Evolutionary conservation across 2,329 filamentous ascomycete species (phyloP), one percentile per base, ranked within the genome.

Genomic region (Shiraia bambusicola): DNA sequence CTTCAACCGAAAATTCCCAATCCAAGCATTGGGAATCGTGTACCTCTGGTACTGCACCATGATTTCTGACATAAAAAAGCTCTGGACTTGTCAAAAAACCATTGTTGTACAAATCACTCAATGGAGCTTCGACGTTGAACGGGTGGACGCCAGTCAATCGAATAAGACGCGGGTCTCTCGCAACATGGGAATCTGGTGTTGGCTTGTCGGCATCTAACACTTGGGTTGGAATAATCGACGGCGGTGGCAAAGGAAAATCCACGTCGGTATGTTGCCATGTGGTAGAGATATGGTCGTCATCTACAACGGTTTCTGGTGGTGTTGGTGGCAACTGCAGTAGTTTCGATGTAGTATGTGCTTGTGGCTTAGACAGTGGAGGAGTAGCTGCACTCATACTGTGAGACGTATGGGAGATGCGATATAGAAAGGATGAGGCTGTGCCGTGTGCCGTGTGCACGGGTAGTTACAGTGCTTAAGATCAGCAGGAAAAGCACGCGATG

Each of bases 51-150:
- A 95, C 90, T 0, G 82, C 74, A 11, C 91, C 91, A 72, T 96
- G 91, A 59, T 95, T 96, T 26, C 91, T 77, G 7, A 96, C 91
- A 66, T 94, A 96, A 70, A 95, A 93, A 1, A 96, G 74, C 56
- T 95, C 86, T 10, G 89, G 86, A 28, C 84, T 88, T 1, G 90
- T 96, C 27, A 96, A 73, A 62, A 95, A 95, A 0, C 91, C 89
- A 72, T 83, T 76, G 43, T 92, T 79, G 67, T 83, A 95, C 1
- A 95, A 74, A 12, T 83, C 82, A 40, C 81, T 87, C 7, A 96
- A 71, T 0, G 91, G 90, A 8, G 91, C 80, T 69, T 96, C 91
- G 34, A 87, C 85, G 57, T 96, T 96, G 74, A 94, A 95, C 1
- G 91, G 91, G 67, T 95, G 91, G 5, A 88, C 79, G 16, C 91